Conservation (phyloP, 2,329 filamentous ascomycete species). For the Penicillium olsonii region DNA sequence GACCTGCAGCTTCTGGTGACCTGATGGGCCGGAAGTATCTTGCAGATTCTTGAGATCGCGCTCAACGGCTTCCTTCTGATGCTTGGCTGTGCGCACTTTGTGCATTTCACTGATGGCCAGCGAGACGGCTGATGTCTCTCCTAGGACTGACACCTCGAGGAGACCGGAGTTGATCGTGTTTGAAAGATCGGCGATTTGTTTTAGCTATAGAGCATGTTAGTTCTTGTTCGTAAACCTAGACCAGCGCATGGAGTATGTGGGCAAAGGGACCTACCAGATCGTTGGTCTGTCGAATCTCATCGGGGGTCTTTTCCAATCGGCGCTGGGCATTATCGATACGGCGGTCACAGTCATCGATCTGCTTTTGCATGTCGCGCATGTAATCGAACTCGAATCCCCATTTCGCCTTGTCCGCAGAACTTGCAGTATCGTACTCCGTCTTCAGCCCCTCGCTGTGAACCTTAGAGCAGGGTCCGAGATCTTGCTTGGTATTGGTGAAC, state of each 20-base stretch:
- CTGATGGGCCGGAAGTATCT: constrained; percentile 88
- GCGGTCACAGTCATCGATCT: constrained; percentile 95
- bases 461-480: constrained; percentile 85
- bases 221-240: too few relatives aligned
- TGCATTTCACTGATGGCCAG: constrained; percentile 85
- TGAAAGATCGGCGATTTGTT: constrained; percentile 78
- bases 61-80: constrained; percentile 80
- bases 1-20: constrained; percentile 97
- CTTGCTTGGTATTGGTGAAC: constrained; percentile 99
- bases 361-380: constrained; percentile 90
- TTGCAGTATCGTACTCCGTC: constrained; percentile 77
- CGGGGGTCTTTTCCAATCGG: constrained; percentile 91
- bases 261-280: constrained; percentile 66
- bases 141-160: constrained; percentile 81
- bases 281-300: constrained; percentile 96
- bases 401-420: constrained; percentile 69
- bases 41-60: constrained; percentile 85
- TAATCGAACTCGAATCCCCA: constrained; percentile 97
- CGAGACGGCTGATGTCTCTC: constrained; percentile 76
- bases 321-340: constrained; percentile 89
- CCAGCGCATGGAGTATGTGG: too few relatives aligned
- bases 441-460: constrained; percentile 87
- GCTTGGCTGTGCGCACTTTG: constrained; percentile 76
- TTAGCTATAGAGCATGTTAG: constrained; percentile 55
- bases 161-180: constrained; percentile 79